Evolutionary conservation across 2,329 filamentous ascomycete genomes (phyloP), one percentile per base, ranked within the genome.

Genomic region (Penicillium sp.): DNA sequence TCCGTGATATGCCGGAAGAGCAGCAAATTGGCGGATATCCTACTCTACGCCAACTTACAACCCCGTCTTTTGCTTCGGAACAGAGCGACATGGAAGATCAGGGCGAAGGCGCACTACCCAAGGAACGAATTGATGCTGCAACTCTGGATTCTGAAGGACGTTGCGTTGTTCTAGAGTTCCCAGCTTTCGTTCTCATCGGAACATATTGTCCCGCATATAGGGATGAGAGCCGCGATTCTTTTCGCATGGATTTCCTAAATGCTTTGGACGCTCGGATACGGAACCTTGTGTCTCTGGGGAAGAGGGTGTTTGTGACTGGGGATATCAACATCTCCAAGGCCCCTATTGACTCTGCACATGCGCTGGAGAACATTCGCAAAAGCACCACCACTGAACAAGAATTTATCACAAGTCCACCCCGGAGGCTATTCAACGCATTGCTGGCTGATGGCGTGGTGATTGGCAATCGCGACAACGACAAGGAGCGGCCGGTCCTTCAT

Each of bases 11-110:
- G 5, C 88, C 92, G 2, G 74, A 82, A 23, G 83, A 88, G 19
- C 83, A 91, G 62, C 88, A 88, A 66, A 96, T 99, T 58, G 95
- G 95, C 4, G 95, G 95, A 4, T 98, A 98, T 73, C 93, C 92
- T 0, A 85, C 81, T 1, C 75, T 81, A 1, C 80, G 81, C 19
- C 92, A 96, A 68, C 80, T 96, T 29, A 52, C 42, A 11, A 55
- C 46, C 16, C 25, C 55, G 1, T 11, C 11, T 3, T 21, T n/a
- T 9, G 13, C n/a, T 14, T 21, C 37, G 7, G 54, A 54, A 4
- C 43, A 45, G 7, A 39, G 27, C 21, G 53, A 59, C 10, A 26
- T 49, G 0, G 57, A 60, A 11, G 47, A 57, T 14, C 26, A 56
- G 21, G 54, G 54, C 16, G 43, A 45, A 9, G 50, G 51, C 23